A percentile compares a stretch with the other conserved stretches of the same genome.
Evolutionary conservation across 73 alveolate genomes (phyloP).

Genomic region (Stentor roeselii): DNA sequence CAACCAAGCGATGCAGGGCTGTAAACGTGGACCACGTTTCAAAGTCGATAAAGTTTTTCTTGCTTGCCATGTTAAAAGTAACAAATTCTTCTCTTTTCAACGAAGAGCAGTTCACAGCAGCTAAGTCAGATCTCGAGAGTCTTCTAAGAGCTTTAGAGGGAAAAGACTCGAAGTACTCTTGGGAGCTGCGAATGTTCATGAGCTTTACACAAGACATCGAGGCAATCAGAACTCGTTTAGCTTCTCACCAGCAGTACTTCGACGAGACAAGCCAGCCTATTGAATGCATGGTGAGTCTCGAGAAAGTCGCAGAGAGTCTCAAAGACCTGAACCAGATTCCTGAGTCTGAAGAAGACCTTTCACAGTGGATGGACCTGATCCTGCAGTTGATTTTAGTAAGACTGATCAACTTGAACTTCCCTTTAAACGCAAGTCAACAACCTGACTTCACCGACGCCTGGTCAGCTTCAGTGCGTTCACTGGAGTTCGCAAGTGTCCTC

Average conservation of each 20-base stretch:
- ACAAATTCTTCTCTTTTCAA: no score
- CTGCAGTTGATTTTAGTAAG: background rate
- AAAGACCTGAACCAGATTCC: background rate
- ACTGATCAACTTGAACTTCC: background rate
- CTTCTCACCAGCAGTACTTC: background rate
- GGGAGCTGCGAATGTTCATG: background rate
- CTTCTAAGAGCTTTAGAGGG: no score
- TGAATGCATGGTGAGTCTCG: background rate
- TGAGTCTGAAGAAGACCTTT: background rate
- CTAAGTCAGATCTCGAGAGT: no score
- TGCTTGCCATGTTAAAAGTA: no score
- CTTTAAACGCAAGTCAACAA: background rate
- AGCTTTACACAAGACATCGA: background rate
- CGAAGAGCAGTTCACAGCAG: no score
- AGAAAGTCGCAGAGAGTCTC: background rate
- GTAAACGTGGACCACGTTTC: background rate
- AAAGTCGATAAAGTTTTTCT: no score
- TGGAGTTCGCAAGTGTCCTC: background rate
- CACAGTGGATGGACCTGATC: background rate
- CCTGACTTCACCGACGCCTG: background rate
- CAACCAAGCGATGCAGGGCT: background rate
- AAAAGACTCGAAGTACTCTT: no score
- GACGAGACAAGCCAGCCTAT: background rate
- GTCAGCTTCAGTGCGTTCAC: background rate
- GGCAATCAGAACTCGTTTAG: no score